Conservation (phyloP, 2,329 filamentous ascomycete genomes). For the Laburnicola sp. region DNA sequence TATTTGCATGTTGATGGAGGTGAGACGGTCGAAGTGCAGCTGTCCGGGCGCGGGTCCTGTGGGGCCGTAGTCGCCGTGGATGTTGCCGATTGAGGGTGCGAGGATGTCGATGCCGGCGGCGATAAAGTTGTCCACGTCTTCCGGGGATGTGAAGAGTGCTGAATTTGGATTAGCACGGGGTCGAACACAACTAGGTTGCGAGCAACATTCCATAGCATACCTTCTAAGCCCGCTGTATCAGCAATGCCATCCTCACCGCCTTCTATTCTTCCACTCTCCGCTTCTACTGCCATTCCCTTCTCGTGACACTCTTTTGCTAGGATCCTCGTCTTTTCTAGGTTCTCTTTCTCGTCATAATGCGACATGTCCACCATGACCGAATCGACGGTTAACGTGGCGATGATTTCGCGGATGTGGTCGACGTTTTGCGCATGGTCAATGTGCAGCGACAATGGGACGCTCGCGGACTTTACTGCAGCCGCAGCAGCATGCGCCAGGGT, state of each 20-base stretch:
- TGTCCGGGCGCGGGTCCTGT: slow-evolving; percentile 50
- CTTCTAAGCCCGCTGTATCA: slow-evolving; percentile 65
- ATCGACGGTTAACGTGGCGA: slow-evolving; percentile 62
- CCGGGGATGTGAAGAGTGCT: slow-evolving; percentile 64
- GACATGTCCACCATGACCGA: slow-evolving; percentile 79
- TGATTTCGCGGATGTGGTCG: slow-evolving; percentile 47
- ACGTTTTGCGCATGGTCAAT: slow-evolving; percentile 54
- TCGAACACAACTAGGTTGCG: too few species aligned
- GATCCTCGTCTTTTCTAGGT: slow-evolving; percentile 64
- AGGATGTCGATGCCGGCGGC: slow-evolving; percentile 71
- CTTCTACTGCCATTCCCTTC: slow-evolving; percentile 67
- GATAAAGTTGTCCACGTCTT: slow-evolving; percentile 70
- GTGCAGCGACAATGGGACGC: slow-evolving; percentile 51
- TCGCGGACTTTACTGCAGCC: slow-evolving; percentile 46
- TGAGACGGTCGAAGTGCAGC: slow-evolving; percentile 38
- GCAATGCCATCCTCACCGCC: slow-evolving; percentile 74
- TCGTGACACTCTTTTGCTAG: slow-evolving; percentile 65
- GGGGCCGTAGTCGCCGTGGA: slow-evolving; percentile 73
- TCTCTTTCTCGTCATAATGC: slow-evolving; percentile 72
- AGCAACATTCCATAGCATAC: slow-evolving; percentile 24
- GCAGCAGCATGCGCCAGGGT: slow-evolving; percentile 50
- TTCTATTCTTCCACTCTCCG: slow-evolving; percentile 70
- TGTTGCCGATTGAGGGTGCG: slow-evolving; percentile 73
- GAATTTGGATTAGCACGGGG: slow-evolving; percentile 1
- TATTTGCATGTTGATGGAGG: slow-evolving; percentile 35